phyloP scores from a whole-genome alignment of 345 rosid species.

The Populus simonii region DNA sequence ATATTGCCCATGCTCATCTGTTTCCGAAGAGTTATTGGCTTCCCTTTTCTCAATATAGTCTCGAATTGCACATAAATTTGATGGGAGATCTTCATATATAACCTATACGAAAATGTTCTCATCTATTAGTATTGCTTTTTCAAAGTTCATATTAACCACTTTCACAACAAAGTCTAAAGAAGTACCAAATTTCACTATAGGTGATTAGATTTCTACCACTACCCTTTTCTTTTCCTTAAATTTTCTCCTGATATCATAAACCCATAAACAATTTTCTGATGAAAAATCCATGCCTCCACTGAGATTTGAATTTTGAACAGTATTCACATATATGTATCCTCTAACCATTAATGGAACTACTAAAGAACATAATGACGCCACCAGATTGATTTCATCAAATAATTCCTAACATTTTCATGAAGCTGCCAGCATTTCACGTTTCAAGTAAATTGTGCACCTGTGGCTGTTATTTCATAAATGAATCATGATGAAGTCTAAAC shows the following conservation, averaged over 20 bases:
- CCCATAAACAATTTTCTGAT: neutral
- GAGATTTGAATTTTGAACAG: neutral
- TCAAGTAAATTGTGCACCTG: neutral
- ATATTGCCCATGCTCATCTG: constrained; percentile 29
- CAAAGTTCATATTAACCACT: neutral
- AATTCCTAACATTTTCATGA: neutral
- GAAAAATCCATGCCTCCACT: neutral
- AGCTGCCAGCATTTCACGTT: neutral
- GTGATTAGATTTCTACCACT: neutral
- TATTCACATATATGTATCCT: neutral
- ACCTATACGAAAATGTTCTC: constrained; percentile 46
- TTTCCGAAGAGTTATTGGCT: constrained; percentile 36
- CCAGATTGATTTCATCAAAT: neutral
- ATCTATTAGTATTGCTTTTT: neutral
- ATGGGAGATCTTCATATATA: constrained; percentile 94
- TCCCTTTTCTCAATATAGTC: constrained; percentile 74
- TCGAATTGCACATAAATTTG: constrained; percentile 85
- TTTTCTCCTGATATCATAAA: neutral
- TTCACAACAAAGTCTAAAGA: neutral
- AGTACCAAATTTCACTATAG: neutral
- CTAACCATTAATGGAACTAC: neutral
- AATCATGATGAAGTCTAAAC: neutral
- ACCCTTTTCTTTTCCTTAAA: too few species aligned
- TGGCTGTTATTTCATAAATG: neutral
- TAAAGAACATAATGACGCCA: neutral